Evolutionary conservation across 805 yeast species (phyloP).

Genomic region (Yamadazyma endophytica): DNA sequence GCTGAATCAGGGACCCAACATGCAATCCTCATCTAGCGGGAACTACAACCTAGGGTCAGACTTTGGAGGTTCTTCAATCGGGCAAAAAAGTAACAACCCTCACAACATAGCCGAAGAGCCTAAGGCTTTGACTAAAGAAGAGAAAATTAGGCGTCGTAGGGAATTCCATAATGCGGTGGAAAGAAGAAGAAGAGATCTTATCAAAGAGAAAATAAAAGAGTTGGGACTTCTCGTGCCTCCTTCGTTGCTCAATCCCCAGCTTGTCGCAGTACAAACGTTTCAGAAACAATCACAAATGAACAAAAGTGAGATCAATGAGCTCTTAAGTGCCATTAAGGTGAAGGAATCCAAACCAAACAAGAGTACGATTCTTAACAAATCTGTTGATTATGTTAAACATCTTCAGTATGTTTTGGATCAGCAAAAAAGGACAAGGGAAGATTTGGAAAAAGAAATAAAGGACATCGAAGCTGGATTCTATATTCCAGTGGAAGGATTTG

Average conservation of each 20-base stretch:
- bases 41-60: too few relatives aligned
- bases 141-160: slow-evolving; percentile 69
- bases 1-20: too few relatives aligned
- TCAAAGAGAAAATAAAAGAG: slow-evolving; percentile 84
- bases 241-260: slow-evolving; percentile 48
- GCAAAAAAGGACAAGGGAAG: slow-evolving; percentile 48
- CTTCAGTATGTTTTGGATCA: slow-evolving; percentile 55
- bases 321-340: slow-evolving; percentile 36
- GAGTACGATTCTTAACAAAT: slow-evolving; percentile 67
- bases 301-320: slow-evolving; percentile 30
- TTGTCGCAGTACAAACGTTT: slow-evolving; percentile 40
- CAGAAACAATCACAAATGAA: slow-evolving; percentile 26
- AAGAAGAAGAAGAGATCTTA: slow-evolving; percentile 83
- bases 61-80: too few relatives aligned
- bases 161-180: slow-evolving; percentile 95
- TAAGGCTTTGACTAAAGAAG: slow-evolving; percentile 53
- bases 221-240: slow-evolving; percentile 81
- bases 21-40: too few relatives aligned
- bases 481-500: background rate
- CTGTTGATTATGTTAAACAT: slow-evolving; percentile 76
- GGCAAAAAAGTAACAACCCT: slow-evolving; percentile 4
- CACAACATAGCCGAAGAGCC: slow-evolving; percentile 17
- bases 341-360: slow-evolving; percentile 80
- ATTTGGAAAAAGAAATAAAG: slow-evolving; percentile 27
- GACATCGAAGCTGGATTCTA: slow-evolving; percentile 10